These are phyloP conservation scores for Blastobotrys capitulatus DNA, from an alignment of 1,139 yeast genomes.

Conservation along the genomic window DNA sequence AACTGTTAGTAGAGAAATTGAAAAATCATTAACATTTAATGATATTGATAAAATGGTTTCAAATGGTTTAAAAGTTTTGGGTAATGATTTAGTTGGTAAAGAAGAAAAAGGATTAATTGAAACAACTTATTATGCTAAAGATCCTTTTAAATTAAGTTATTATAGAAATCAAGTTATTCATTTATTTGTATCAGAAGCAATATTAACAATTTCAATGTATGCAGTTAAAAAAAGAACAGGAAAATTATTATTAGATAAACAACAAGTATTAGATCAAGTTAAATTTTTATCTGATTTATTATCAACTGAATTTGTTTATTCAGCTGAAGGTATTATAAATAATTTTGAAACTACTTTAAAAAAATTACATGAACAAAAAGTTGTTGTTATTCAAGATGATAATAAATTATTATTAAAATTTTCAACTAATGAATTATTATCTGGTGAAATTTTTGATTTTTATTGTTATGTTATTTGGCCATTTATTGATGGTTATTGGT, in stretches of 20 bases:
- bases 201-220: conserved; percentile 37
- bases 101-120: conserved; percentile 35
- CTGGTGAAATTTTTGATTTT: conserved; percentile 38
- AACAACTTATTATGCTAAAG: conserved; percentile 37
- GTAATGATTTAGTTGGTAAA: conserved; percentile 35
- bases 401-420: conserved; percentile 25
- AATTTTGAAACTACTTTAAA: conserved; percentile 33
- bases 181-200: conserved; percentile 39
- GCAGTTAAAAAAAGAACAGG: conserved; percentile 20
- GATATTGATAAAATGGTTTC: conserved; percentile 33
- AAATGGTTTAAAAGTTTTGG: conserved; percentile 38
- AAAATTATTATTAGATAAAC: conserved; percentile 13
- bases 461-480: conserved; percentile 42
- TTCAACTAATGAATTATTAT: conserved; percentile 29
- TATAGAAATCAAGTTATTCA: conserved; percentile 42
- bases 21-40: conserved; percentile 17
- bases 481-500: conserved; percentile 42
- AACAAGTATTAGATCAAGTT: conserved; percentile 28
- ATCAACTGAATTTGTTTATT: conserved; percentile 39
- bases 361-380: conserved; percentile 30
- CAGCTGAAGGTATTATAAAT: conserved; percentile 34
- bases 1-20: conserved; percentile 24
- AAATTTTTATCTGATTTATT: conserved; percentile 34
- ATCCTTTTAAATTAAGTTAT: conserved; percentile 39
- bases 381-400: conserved; percentile 24